phyloP scores from a whole-genome alignment of 106 monocot species.

The Dendrobium huoshanense region DNA sequence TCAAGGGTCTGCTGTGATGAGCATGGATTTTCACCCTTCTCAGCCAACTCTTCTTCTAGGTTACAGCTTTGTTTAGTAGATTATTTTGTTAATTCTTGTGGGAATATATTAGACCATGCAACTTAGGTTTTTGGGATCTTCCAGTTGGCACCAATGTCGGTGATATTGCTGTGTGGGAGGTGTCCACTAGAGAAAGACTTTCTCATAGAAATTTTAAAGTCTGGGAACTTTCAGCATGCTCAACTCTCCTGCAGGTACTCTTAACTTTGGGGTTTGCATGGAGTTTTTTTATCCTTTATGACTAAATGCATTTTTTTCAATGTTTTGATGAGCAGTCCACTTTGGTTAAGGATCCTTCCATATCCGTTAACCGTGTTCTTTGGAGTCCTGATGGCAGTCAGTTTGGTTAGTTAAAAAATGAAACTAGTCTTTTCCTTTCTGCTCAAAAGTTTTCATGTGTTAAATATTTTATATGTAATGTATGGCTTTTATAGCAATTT shows the following conservation, averaged over 20 bases:
- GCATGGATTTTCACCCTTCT: conserved; percentile 51
- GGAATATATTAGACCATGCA: neutral
- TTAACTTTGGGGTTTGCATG: neutral
- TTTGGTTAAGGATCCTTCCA: conserved; percentile 26
- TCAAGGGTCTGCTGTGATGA: conserved; percentile 38
- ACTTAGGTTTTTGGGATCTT: neutral
- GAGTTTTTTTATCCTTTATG: neutral
- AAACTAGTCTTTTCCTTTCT: neutral
- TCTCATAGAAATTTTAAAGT: conserved; percentile 32
- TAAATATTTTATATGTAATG: neutral
- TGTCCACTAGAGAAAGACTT: conserved; percentile 31
- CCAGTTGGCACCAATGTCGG: conserved; percentile 60
- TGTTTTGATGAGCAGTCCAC: conserved; percentile 22
- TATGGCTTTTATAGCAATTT: neutral
- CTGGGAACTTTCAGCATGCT: conserved; percentile 26
- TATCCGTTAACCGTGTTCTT: conserved; percentile 39
- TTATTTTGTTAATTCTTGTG: neutral
- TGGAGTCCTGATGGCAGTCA: conserved; percentile 38
- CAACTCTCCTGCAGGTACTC: conserved; percentile 31
- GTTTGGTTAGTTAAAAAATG: conserved; percentile 28
- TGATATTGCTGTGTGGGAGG: conserved; percentile 50
- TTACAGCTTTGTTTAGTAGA: conserved; percentile 4
- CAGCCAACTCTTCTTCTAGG: conserved; percentile 44
- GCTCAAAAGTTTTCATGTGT: neutral
- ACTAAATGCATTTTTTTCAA: conserved; percentile 7